A percentile compares a stretch with the other conserved stretches of the same genome.
Conservation (phyloP, 257 asterid species). For the Fraxinus excelsior region DNA sequence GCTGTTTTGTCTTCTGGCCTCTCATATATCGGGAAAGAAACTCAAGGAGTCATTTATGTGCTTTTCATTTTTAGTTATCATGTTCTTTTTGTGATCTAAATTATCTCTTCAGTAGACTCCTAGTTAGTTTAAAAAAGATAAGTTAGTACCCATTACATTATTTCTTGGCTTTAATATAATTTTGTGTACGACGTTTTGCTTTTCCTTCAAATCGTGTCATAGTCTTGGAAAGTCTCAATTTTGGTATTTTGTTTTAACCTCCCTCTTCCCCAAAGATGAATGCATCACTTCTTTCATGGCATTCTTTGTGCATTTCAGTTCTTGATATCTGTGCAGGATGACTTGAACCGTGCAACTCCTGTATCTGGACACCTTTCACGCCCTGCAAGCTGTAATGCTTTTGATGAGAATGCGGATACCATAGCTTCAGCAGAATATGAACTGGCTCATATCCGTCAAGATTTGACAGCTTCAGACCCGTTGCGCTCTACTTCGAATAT, state of each 20-base stretch:
- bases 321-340: constrained; percentile 63
- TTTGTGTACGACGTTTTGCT: not conserved
- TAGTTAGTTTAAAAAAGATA: too few species aligned
- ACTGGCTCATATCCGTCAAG: constrained; percentile 56
- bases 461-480: constrained; percentile 52
- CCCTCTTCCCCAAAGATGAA: not conserved
- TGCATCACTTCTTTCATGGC: not conserved
- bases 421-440: constrained; percentile 66
- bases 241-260: not conserved
- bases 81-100: too few species aligned
- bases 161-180: not conserved
- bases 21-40: too few species aligned
- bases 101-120: not conserved
- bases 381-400: constrained; percentile 74
- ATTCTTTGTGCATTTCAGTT: constrained; percentile 7
- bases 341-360: constrained; percentile 57
- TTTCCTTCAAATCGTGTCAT: not conserved
- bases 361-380: constrained; percentile 75
- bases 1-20: not conserved
- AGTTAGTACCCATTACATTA: not conserved
- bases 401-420: constrained; percentile 55
- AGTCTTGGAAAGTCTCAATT: not conserved
- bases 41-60: too few species aligned
- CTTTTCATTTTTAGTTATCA: not conserved
- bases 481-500: constrained; percentile 43